phyloP scores from a whole-genome alignment of 1,139 yeast genomes.

The Yamadazyma blattariae region DNA sequence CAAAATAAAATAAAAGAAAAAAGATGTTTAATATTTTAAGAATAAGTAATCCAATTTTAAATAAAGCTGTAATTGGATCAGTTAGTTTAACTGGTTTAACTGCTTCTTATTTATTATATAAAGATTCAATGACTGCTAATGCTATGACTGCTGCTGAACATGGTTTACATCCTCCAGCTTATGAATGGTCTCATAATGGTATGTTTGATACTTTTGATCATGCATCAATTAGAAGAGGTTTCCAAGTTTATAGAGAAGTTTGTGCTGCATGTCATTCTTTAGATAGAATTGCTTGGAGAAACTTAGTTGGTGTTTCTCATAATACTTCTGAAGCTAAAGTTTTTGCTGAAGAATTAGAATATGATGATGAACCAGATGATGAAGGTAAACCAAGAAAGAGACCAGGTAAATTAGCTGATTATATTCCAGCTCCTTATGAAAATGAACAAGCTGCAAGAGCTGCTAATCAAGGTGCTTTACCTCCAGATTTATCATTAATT shows the following conservation, averaged over 20 bases:
- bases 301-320: constrained; percentile 95
- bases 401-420: constrained; percentile 96
- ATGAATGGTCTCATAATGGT: constrained; percentile 92
- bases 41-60: constrained; percentile 40
- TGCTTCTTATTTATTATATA: constrained; percentile 73
- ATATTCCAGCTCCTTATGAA: constrained; percentile 91
- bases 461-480: constrained; percentile 98
- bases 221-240: constrained; percentile 97
- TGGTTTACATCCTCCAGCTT: constrained; percentile 94
- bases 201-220: constrained; percentile 93
- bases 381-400: constrained; percentile 98
- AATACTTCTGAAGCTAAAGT: constrained; percentile 87
- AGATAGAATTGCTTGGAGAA: constrained; percentile 98
- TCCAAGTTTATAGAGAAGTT: constrained; percentile 97
- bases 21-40: constrained; percentile 25
- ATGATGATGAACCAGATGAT: constrained; percentile 99
- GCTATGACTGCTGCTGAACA: constrained; percentile 99
- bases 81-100: constrained; percentile 68
- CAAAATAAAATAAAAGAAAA: too few species aligned
- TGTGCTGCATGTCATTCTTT: constrained; percentile 99
- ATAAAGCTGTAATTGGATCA: constrained; percentile 59
- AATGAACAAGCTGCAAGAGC: constrained; percentile 99
- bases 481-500: constrained; percentile 96
- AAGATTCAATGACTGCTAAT: constrained; percentile 77
- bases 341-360: constrained; percentile 95